These are phyloP conservation scores for Coniferiporia sulphurascens DNA, from an alignment of 1,284 basidiomycete species.

Conservation along the genomic window DNA sequence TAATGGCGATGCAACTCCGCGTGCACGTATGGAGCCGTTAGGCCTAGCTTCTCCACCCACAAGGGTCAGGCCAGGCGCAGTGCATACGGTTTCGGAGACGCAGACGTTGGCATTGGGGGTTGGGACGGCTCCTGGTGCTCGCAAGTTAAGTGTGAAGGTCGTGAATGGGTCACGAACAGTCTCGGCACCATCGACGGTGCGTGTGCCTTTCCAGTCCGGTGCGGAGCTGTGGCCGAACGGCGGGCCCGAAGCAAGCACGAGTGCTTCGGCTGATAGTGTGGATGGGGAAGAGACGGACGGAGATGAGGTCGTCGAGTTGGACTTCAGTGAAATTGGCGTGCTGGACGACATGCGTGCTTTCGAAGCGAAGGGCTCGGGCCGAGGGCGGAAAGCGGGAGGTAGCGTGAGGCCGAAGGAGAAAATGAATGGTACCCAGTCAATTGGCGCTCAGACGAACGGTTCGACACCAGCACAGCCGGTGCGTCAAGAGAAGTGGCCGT, in stretches of 20 bases:
- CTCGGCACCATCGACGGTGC: slow-evolving; percentile 2
- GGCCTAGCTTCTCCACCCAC: slow-evolving; percentile 4
- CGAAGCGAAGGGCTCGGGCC: background rate
- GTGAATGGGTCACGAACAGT: background rate
- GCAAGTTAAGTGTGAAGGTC: background rate
- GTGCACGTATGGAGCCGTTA: slow-evolving; percentile 9
- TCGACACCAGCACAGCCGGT: background rate
- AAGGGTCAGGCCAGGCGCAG: background rate
- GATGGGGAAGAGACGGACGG: background rate
- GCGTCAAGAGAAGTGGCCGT: background rate
- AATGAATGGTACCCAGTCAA: background rate
- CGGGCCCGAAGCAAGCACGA: background rate
- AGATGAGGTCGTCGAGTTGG: slow-evolving; percentile 16
- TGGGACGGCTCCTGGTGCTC: background rate
- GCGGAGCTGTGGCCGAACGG: slow-evolving; percentile 15
- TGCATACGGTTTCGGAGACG: background rate
- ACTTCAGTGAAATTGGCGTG: slow-evolving; percentile 16
- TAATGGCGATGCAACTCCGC: slow-evolving; percentile 18
- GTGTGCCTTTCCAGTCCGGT: slow-evolving; percentile 9
- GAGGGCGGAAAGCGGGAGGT: background rate
- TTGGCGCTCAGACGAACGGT: background rate
- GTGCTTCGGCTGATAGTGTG: background rate
- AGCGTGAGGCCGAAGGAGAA: slow-evolving; percentile 8
- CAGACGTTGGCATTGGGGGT: background rate
- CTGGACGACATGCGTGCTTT: slow-evolving; percentile 9